phyloP scores from a whole-genome alignment of 192 early-diverging fungal genomes.

The Umbelopsis sp. region DNA sequence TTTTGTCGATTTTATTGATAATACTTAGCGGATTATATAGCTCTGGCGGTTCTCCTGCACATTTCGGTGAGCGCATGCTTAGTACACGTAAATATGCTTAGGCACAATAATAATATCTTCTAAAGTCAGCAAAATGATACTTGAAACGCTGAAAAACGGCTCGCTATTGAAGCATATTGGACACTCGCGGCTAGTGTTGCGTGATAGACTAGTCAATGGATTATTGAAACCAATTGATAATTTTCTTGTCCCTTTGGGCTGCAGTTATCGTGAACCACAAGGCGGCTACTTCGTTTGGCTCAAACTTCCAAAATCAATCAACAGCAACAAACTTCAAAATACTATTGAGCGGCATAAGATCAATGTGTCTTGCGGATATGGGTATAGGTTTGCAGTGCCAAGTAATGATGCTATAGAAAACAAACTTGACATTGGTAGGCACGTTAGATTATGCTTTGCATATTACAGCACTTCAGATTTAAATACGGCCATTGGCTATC shows the following conservation, averaged over 20 bases:
- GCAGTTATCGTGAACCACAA: slow-evolving; percentile 9
- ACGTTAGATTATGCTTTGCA: slow-evolving; percentile 3
- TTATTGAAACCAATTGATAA: slow-evolving; percentile 20
- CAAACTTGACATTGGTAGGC: not conserved
- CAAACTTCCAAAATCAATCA: slow-evolving; percentile 17
- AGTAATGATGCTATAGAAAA: not conserved
- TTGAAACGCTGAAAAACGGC: not conserved
- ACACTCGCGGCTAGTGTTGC: not conserved
- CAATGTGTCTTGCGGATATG: slow-evolving; percentile 3
- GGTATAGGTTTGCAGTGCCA: not conserved
- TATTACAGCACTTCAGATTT: not conserved
- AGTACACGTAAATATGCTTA: too few relatives aligned
- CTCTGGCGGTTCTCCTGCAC: slow-evolving; percentile 35
- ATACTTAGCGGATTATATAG: slow-evolving; percentile 29
- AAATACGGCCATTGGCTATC: not conserved
- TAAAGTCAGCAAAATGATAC: slow-evolving; percentile 8
- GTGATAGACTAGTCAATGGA: slow-evolving; percentile 15
- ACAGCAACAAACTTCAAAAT: not conserved
- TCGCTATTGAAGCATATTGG: slow-evolving; percentile 16
- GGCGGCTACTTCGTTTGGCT: slow-evolving; percentile 44
- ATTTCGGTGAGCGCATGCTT: slow-evolving; percentile 27
- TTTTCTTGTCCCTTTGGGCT: slow-evolving; percentile 29
- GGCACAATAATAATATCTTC: too few relatives aligned
- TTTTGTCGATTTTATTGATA: too few relatives aligned
- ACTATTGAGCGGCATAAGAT: not conserved